Evolutionary conservation across 1,284 basidiomycete species (phyloP), one percentile per base, ranked within the genome.

Genomic region (Microbotryum saponariae): DNA sequence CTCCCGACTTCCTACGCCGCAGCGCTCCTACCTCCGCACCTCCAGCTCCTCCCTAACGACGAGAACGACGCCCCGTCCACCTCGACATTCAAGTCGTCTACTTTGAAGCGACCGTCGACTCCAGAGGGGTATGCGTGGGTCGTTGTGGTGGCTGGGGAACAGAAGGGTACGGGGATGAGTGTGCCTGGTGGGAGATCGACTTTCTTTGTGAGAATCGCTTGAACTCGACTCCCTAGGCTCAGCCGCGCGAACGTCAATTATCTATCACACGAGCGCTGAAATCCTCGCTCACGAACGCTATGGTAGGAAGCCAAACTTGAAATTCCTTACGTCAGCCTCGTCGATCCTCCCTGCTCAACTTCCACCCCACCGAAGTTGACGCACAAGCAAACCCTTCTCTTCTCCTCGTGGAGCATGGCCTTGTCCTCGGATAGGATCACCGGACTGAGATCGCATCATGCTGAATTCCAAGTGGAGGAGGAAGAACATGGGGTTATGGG

Each of bases 251-350:
- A 10, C n/a, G 4, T 7, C n/a, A 20, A 4, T 3, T 6, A n/a
- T 29, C 20, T 25, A 4, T 12, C n/a, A 8, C 18, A 4, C 3
- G 10, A 12, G n/a, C 21, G n/a, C 21, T 45, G 25, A 6, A 31
- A 42, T 21, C 29, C 31, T 42, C 14, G 27, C 10, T 20, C 29
- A n/a, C 27, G 21, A 25, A 37, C 14, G 8, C 44, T 29, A 14
- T 29, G 6, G 49, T 21, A 51, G 37, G 64, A 66, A 62, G 64
- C 64, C 31, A 66, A 66, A 51, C 54, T 66, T 23, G 64, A 66
- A 37, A 51, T 66, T 4, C 64, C 64, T 3, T 63, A 61, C 61
- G 25, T 65, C 12, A 54, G 48, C 4, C 59, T 59, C 29, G 54
- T 51, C 12, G 23, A n/a, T 6, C 16, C 50, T 52, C 31, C n/a